These are phyloP conservation scores for Cercophora scortea DNA, from an alignment of 495 filamentous ascomycete genomes.

Conservation along the genomic window DNA sequence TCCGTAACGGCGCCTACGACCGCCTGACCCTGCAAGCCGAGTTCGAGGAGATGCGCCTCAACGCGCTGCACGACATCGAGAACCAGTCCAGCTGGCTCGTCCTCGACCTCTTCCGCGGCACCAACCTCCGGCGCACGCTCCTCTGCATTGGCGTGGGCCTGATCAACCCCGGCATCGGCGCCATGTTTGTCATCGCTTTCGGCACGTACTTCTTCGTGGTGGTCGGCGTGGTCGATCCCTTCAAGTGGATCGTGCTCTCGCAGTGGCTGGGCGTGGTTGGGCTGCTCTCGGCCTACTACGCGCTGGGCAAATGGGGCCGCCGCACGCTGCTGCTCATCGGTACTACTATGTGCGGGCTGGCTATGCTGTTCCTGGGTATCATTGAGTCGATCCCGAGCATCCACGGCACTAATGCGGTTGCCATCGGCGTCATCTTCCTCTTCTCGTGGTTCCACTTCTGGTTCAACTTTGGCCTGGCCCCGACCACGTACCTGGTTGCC, in stretches of 20 bases:
- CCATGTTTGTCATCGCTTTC: conserved; percentile 44
- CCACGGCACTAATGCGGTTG: conserved; percentile 30
- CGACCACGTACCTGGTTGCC: conserved; percentile 42
- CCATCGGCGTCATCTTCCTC: conserved; percentile 21
- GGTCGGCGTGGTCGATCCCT: conserved; percentile 27
- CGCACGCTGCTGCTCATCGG: conserved; percentile 41
- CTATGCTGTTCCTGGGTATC: conserved; percentile 27
- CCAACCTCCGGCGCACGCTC: conserved; percentile 2
- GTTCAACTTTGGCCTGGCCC: conserved; percentile 34
- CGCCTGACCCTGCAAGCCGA: conserved; percentile 1
- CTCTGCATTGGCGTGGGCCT: background rate
- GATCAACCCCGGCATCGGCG: conserved; percentile 1
- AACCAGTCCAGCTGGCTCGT: background rate
- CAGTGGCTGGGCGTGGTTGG: background rate
- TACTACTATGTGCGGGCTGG: conserved; percentile 37
- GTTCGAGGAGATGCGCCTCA: conserved; percentile 7
- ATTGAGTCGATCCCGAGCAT: conserved; percentile 24
- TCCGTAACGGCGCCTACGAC: conserved; percentile 5
- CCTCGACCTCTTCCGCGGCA: conserved; percentile 4
- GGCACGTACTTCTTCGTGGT: conserved; percentile 26
- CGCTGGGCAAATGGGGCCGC: background rate
- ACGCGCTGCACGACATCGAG: conserved; percentile 1
- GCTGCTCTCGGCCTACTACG: background rate
- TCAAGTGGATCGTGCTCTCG: background rate
- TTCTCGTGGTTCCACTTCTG: conserved; percentile 5